Base-by-base conservation (phyloP, 345 rosid genomes). In the Pugionium dolabratum region DNA sequence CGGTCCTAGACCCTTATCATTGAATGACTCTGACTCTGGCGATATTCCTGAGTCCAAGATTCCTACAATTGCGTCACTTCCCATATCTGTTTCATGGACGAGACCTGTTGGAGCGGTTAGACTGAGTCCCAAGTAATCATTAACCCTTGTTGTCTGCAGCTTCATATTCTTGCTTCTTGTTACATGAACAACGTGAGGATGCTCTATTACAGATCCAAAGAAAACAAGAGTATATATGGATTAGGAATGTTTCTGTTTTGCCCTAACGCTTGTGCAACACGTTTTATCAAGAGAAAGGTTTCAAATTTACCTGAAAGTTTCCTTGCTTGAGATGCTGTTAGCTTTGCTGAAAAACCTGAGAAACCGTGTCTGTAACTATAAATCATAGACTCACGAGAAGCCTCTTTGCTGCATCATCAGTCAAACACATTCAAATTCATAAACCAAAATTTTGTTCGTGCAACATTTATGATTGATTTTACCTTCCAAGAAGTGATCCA, bases 311-410 rank as follows among this genome's bases (percentile, higher is more conserved):
- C 83, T 2, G 84, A 68, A 10, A 89, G 78, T 60, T 75, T 55
- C 54, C 62, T 84, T 10, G 86, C 89, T 75, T 83, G 85, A 44
- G 82, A 71, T 54, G 80, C 72, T 10, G 89, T 80, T 36, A 89
- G 84, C 75, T 79, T 77, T 9, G 87, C 96, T 49, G 96, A 86
- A 70, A 88, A 88, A 30, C 92, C 92, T 3, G 92, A 86, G 69
- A 88, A 86, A 41, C 86, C 86, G 75, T 86, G 88, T 75, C 78
- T 81, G 71, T 84, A 88, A 74, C 86, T 84, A 72, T 88, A 84
- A 61, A 88, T 80, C 80, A 88, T 79, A 69, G 65, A 76, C 64
- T 79, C 64, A 53, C 67, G 63, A 6, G 87, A 85, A 5, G 77
- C 67, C 70, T 81, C 71, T 64, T 76, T 80, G 81, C 90, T 86